A percentile compares a stretch with the other conserved stretches of the same genome.
Conservation (phyloP, 495 filamentous ascomycete genomes). For the Aspergillus egyptiacus region DNA sequence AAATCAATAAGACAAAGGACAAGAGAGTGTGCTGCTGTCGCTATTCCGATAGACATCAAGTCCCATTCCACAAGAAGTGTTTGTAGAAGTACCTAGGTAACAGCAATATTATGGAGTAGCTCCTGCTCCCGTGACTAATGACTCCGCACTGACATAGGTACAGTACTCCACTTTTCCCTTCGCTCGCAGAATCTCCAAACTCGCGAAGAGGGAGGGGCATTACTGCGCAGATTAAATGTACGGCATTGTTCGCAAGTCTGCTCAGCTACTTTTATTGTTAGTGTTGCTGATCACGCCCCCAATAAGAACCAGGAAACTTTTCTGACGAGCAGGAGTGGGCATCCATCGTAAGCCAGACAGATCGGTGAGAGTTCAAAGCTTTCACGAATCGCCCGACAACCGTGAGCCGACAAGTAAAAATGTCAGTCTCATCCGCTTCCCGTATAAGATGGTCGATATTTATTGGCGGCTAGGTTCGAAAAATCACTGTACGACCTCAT, state of each 20-base stretch:
- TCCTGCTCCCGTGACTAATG: constrained; percentile 10
- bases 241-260: too few relatives aligned
- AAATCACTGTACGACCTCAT: constrained; percentile 99
- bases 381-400: background rate
- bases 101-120: too few relatives aligned
- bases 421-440: constrained; percentile 7
- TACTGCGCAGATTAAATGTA: too few relatives aligned
- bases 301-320: too few relatives aligned
- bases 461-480: constrained; percentile 69
- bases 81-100: too few relatives aligned
- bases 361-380: background rate
- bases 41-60: too few relatives aligned
- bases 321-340: too few relatives aligned
- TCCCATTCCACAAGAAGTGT: too few relatives aligned
- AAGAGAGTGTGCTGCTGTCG: too few relatives aligned
- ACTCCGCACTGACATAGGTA: constrained; percentile 2
- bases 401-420: background rate
- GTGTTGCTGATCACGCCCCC: too few relatives aligned
- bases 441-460: background rate
- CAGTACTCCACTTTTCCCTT: background rate
- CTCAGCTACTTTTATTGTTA: too few relatives aligned
- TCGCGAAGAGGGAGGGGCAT: background rate
- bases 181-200: background rate
- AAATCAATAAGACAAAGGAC: too few relatives aligned
- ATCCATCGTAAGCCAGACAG: background rate